Evolutionary conservation across 495 filamentous ascomycete genomes (phyloP).

Genomic region (Friedmanniomyces simplex): DNA sequence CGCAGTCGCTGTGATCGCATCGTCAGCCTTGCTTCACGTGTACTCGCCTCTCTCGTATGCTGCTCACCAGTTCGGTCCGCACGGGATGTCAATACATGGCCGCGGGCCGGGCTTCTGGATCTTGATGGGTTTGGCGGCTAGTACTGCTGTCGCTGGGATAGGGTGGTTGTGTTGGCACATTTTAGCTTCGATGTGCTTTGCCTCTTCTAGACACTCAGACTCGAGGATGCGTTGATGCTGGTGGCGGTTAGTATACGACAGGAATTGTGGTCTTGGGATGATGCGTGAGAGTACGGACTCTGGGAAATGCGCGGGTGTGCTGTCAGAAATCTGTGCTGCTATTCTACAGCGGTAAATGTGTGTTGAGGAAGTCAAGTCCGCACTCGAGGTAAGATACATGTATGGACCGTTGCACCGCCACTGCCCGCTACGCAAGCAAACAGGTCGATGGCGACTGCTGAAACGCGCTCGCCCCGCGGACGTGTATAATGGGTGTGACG

Average conservation of each 20-base stretch:
- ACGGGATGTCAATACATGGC: slow-evolving; percentile 17
- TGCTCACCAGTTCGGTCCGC: slow-evolving; percentile 11
- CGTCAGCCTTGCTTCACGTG: background rate
- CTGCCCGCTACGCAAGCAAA: background rate
- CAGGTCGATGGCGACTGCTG: background rate
- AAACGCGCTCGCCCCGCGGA: background rate
- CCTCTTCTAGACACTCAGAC: too few species aligned
- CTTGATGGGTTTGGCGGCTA: slow-evolving; percentile 4
- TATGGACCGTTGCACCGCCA: background rate
- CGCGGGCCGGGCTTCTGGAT: slow-evolving; percentile 9
- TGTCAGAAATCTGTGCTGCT: too few species aligned
- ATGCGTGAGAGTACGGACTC: too few species aligned
- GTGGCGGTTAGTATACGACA: background rate
- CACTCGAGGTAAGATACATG: too few species aligned
- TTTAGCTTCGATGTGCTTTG: slow-evolving; percentile 2
- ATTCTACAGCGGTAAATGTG: too few species aligned
- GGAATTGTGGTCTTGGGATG: background rate
- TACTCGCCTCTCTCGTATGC: background rate
- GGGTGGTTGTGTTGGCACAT: slow-evolving; percentile 6
- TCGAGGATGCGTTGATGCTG: background rate
- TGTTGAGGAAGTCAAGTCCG: too few species aligned
- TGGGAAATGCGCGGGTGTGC: too few species aligned
- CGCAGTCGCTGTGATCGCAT: slow-evolving; percentile 9
- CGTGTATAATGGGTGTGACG: background rate
- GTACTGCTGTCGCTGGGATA: background rate